Conservation (phyloP, 768 basidiomycete species). For the Lactarius psammicola region DNA sequence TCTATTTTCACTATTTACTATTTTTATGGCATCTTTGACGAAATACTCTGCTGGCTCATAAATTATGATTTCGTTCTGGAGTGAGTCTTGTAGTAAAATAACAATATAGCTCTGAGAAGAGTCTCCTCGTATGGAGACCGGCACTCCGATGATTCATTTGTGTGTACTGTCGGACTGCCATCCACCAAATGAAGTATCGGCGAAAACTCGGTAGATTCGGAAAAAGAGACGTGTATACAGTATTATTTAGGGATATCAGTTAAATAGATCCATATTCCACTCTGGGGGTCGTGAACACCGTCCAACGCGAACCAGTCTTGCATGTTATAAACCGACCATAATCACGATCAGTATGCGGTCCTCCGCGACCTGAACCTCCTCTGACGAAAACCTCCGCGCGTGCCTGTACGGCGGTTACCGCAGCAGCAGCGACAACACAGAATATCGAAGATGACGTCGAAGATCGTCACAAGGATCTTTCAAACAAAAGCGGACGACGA, state of each 20-base stretch:
- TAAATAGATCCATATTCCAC: not conserved
- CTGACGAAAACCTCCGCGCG: conserved; percentile 3
- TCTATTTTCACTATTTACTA: no score
- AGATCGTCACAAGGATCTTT: conserved; percentile 64
- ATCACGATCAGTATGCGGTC: conserved; percentile 3
- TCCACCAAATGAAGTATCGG: no score
- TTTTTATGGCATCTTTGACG: no score
- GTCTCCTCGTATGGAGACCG: no score
- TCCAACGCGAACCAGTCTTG: not conserved
- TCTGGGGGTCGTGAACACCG: not conserved
- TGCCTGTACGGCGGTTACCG: conserved; percentile 25
- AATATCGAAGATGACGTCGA: conserved; percentile 55
- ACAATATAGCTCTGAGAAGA: no score
- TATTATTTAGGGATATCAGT: not conserved
- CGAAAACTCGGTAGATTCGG: not conserved
- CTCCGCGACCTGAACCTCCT: not conserved
- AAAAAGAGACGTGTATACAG: not conserved
- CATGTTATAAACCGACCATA: no score
- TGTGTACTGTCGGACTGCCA: no score
- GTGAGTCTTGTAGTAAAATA: no score
- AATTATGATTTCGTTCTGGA: no score
- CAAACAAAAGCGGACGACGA: not conserved
- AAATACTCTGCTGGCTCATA: no score
- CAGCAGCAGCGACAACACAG: conserved; percentile 43
- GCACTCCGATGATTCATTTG: no score